These are phyloP conservation scores for Magnaporthales sp. DNA, from an alignment of 2,329 filamentous ascomycete species.

Conservation along the genomic window DNA sequence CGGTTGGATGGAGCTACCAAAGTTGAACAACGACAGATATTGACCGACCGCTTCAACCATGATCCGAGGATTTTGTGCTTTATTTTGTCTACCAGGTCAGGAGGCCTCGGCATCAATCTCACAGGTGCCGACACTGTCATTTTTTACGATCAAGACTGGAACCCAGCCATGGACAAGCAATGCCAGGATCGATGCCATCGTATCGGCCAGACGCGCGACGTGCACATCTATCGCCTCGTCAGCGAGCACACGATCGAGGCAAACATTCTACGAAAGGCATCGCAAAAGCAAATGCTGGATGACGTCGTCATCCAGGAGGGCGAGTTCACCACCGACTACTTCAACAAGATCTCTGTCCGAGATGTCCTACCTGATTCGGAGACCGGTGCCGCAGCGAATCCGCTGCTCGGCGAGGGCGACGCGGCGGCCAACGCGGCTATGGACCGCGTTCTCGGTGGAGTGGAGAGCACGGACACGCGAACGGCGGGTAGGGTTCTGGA, in stretches of 20 bases:
- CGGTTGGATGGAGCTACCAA: conserved; percentile 95
- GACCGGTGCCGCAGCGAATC: conserved; percentile 32
- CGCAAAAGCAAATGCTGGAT: conserved; percentile 95
- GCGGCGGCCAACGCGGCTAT: conserved; percentile 74
- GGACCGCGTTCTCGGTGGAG: conserved; percentile 70
- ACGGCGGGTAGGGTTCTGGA: conserved; percentile 67
- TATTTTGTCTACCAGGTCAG: conserved; percentile 89
- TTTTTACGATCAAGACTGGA: conserved; percentile 99
- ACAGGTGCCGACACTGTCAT: conserved; percentile 97
- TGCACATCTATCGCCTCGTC: conserved; percentile 93
- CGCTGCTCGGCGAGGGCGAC: conserved; percentile 45
- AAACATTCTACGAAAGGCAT: conserved; percentile 92
- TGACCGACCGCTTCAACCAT: conserved; percentile 95
- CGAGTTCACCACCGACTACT: conserved; percentile 94
- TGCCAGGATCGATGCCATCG: conserved; percentile 96
- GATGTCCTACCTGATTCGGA: conserved; percentile 58
- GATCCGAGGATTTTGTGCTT: conserved; percentile 89
- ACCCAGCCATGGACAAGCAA: conserved; percentile 98
- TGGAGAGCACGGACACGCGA: conserved; percentile 51
- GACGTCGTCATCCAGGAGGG: conserved; percentile 98
- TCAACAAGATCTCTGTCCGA: conserved; percentile 66
- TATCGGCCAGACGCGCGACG: conserved; percentile 94
- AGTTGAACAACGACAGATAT: conserved; percentile 87
- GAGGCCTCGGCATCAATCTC: conserved; percentile 90
- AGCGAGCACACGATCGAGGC: conserved; percentile 95